These are phyloP conservation scores for Ustilago shanxiensis DNA, from an alignment of 1,284 basidiomycete species.

Conservation along the genomic window DNA sequence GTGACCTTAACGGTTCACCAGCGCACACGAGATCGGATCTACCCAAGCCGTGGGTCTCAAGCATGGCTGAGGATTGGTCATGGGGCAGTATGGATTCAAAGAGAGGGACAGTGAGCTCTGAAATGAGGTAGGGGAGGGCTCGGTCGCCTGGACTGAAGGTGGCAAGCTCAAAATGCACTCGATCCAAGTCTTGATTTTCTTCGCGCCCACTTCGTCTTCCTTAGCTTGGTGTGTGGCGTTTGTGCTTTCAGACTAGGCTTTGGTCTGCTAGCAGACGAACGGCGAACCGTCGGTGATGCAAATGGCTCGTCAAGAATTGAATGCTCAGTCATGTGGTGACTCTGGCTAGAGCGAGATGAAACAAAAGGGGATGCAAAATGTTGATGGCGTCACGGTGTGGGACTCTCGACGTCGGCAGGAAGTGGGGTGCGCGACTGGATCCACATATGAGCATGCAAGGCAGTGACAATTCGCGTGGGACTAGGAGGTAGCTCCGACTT, in stretches of 20 bases:
- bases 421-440: neutral
- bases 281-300: no score
- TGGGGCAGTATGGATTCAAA: no score
- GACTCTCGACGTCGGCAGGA: neutral
- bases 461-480: neutral
- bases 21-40: conserved; percentile 27
- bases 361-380: neutral
- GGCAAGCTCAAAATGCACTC: neutral
- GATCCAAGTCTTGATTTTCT: neutral
- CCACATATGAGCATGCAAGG: neutral
- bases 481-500: neutral
- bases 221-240: neutral
- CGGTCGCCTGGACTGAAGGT: conserved; percentile 7
- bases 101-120: conserved; percentile 19
- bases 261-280: no score
- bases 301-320: no score
- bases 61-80: conserved; percentile 12
- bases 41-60: conserved; percentile 11
- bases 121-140: neutral
- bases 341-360: neutral
- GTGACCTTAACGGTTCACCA: no score
- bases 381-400: neutral
- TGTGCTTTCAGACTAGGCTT: no score
- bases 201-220: neutral
- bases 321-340: no score